Base-by-base conservation (phyloP, 2,329 filamentous ascomycete genomes). In the Aspergillus calidoustus region DNA sequence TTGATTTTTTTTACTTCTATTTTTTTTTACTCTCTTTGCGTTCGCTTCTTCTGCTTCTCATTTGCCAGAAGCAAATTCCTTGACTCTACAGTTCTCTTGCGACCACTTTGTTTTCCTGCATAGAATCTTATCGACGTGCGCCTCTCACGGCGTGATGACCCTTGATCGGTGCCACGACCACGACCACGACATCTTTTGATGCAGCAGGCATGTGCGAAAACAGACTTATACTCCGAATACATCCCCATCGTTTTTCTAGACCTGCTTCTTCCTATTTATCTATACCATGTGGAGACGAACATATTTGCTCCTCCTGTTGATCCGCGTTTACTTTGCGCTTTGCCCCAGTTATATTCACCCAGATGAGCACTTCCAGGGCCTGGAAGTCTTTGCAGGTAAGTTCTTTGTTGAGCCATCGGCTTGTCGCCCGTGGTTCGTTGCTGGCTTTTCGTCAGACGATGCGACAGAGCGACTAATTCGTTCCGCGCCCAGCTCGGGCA, bases 331-430 rank as follows among this genome's bases (percentile, higher is more conserved):
- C 86, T 94, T 98, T 77, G 94, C 95, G 63, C 82, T 98, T 67
- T 93, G 91, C 66, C 91, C 95, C 62, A 98, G 94, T 83, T 99
- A 99, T 78, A 87, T 99, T 51, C 95, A 99, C 77, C 95, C 95
- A 5, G 95, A 99, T 81, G 95, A 99, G 84, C 95, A 98, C 82
- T 99, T 99, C 73, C 95, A 99, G 81, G 95, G 95, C 41, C 95
- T 95, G 17, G 95, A 99, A 82, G 90, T 98, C 67, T 95, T 98
- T 73, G 93, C 94, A 73, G 94, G 94, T 97, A 87, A 69, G 89
- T 81, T 54, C 47, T 48, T 54, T 54, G 25, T 59, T 13, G 31
- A 41, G n/a, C 25, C n/a, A 51, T 55, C 53, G 23, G 9, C 19
- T 11, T 28, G 13, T 44, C 23, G n/a, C n/a, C 31, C 48, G 19